These are phyloP conservation scores for Globisporangium paroecandrum DNA, from an alignment of 352 stramenopile species.

Conservation along the genomic window DNA sequence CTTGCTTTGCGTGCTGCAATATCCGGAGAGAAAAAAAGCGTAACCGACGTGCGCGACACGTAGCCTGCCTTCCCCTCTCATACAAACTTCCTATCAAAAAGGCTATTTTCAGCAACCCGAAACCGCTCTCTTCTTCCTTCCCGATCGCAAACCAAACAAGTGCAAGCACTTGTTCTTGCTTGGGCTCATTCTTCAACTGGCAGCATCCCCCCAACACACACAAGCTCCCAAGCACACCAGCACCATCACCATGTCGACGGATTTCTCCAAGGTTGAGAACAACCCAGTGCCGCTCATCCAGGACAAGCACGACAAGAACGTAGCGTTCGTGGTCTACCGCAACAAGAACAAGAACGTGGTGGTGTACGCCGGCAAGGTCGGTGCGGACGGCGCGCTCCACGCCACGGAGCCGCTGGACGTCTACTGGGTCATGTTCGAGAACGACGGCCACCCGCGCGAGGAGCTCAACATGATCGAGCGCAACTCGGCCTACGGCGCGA, in stretches of 20 bases:
- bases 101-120: neutral
- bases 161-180: neutral
- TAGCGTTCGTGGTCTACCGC: slow-evolving; percentile 83
- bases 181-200: slow-evolving; percentile 6
- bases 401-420: slow-evolving; percentile 72
- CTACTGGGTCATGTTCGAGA: slow-evolving; percentile 90
- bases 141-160: neutral
- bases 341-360: slow-evolving; percentile 92
- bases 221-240: slow-evolving; percentile 11
- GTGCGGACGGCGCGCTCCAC: slow-evolving; percentile 63
- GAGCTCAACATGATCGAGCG: slow-evolving; percentile 87
- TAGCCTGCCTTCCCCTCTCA: neutral
- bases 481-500: slow-evolving; percentile 79
- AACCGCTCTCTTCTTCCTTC: slow-evolving; percentile 1
- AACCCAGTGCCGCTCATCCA: slow-evolving; percentile 73
- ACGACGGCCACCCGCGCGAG: slow-evolving; percentile 72
- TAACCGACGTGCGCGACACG: slow-evolving; percentile 4
- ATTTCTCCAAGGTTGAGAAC: slow-evolving; percentile 88
- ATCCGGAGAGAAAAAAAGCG: neutral
- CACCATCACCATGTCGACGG: slow-evolving; percentile 54
- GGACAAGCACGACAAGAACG: slow-evolving; percentile 73
- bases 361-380: slow-evolving; percentile 69
- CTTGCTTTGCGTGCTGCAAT: too few species aligned
- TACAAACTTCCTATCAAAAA: slow-evolving; percentile 8
- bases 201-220: slow-evolving; percentile 1